Percentiles rank a stretch among this genome's conserved stretches.
Evolutionary conservation across 345 rosid genomes (phyloP).

Genomic region (Iberis pinnata): DNA sequence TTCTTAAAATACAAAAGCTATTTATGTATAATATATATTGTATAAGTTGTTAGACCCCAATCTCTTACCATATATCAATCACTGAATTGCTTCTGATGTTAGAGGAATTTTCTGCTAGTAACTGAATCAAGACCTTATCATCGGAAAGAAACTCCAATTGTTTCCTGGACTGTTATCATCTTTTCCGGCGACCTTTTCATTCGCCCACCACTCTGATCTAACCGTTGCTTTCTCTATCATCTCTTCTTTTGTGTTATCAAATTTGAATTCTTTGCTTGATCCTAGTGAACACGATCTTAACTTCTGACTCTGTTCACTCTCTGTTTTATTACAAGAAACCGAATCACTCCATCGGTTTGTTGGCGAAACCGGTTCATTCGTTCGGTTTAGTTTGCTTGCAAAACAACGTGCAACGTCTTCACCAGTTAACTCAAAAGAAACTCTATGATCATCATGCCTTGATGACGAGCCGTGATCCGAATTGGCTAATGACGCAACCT

Average conservation of each 20-base stretch:
- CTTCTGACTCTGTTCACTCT: conserved; percentile 60
- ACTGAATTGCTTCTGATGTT: conserved; percentile 20
- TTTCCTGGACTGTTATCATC: conserved; percentile 33
- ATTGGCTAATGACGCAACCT: conserved; percentile 43
- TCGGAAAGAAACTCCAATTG: conserved; percentile 81
- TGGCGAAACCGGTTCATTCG: background rate
- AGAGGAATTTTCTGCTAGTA: conserved; percentile 17
- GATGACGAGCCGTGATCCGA: conserved; percentile 37
- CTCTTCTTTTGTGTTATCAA: conserved; percentile 56
- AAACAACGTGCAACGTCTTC: conserved; percentile 93
- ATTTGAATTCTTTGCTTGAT: conserved; percentile 78
- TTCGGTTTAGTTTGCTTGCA: conserved; percentile 34
- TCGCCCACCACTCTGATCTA: conserved; percentile 83
- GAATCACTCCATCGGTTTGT: conserved; percentile 5
- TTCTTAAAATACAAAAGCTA: conserved; percentile 18
- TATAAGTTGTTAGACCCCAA: conserved; percentile 25
- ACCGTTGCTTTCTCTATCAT: conserved; percentile 36
- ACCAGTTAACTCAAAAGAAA: conserved; percentile 87
- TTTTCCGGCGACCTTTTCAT: conserved; percentile 65
- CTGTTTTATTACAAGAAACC: too few relatives aligned
- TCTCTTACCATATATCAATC: conserved; percentile 22
- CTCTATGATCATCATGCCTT: conserved; percentile 49
- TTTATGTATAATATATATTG: background rate
- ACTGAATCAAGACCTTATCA: conserved; percentile 62
- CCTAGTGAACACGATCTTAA: conserved; percentile 55